A percentile compares a stretch with the other conserved stretches of the same genome.
Conservation (phyloP, 2,329 filamentous ascomycete species). For the Chaetomiaceae sp. region DNA sequence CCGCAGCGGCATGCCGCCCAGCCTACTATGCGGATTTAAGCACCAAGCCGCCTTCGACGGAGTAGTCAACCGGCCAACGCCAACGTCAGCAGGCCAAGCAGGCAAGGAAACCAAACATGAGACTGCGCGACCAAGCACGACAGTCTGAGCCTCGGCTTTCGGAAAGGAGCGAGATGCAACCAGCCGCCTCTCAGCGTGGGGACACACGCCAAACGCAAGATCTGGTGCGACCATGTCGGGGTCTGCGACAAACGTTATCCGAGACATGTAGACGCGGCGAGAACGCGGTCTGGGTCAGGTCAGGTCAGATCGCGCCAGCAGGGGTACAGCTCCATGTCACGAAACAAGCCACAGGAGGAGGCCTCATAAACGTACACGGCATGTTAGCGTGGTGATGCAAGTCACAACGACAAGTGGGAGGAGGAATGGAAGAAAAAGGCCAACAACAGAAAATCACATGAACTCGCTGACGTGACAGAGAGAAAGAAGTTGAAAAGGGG, state of each 20-base stretch:
- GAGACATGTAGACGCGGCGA: constrained; percentile 4
- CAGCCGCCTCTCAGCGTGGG: background rate
- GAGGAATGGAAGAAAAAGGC: too few species aligned
- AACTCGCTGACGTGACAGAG: background rate
- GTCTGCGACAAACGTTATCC: constrained; percentile 7
- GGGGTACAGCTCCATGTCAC: background rate
- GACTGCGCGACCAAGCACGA: background rate
- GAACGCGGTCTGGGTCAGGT: background rate
- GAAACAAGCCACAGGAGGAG: background rate
- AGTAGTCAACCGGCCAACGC: background rate
- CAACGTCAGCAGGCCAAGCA: background rate
- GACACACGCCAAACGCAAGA: constrained; percentile 6
- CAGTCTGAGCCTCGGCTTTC: constrained; percentile 1
- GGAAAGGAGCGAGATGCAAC: constrained; percentile 1
- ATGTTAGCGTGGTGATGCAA: too few species aligned
- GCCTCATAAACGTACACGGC: too few species aligned
- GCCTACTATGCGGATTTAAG: too few species aligned
- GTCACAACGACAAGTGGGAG: too few species aligned
- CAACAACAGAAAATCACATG: background rate
- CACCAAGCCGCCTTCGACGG: too few species aligned
- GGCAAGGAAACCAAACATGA: background rate
- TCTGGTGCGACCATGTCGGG: constrained; percentile 11
- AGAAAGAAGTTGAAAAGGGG: background rate
- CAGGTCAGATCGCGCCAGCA: background rate
- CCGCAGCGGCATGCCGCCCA: too few species aligned